phyloP scores from a whole-genome alignment of 2,329 filamentous ascomycete species.

The Tothia fuscella region DNA sequence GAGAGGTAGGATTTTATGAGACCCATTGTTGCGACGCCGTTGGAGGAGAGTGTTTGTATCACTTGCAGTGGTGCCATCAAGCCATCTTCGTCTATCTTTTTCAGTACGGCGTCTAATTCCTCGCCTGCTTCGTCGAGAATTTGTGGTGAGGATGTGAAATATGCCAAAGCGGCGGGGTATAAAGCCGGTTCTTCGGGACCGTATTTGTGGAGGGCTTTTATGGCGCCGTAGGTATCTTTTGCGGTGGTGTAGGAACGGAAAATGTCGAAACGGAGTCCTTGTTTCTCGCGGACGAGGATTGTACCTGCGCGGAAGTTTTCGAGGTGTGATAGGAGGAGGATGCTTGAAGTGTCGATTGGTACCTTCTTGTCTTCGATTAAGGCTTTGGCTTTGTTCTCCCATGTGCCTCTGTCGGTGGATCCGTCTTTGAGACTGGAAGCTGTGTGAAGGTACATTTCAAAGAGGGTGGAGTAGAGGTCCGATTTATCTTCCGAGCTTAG shows the following conservation, averaged over 20 bases:
- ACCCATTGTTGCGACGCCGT: constrained; percentile 86
- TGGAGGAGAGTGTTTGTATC: constrained; percentile 74
- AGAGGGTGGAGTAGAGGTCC: constrained; percentile 87
- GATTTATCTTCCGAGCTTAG: constrained; percentile 64
- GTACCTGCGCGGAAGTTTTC: constrained; percentile 85
- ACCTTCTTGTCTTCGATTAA: constrained; percentile 69
- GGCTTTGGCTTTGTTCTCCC: constrained; percentile 83
- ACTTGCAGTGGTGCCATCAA: constrained; percentile 95
- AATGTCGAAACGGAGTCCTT: constrained; percentile 84
- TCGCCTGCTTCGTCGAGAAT: constrained; percentile 77
- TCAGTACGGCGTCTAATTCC: constrained; percentile 68
- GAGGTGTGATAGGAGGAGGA: constrained; percentile 82
- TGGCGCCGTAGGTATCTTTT: constrained; percentile 80
- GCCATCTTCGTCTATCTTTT: constrained; percentile 78
- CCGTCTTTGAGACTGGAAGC: constrained; percentile 60
- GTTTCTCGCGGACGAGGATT: constrained; percentile 84
- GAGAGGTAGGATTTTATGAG: constrained; percentile 91
- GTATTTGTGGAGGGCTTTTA: constrained; percentile 83
- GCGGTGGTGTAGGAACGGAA: constrained; percentile 92
- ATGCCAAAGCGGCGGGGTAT: constrained; percentile 83
- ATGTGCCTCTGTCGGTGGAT: constrained; percentile 57
- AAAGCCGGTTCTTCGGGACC: constrained; percentile 82
- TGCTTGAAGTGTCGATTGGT: constrained; percentile 88
- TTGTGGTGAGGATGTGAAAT: constrained; percentile 75
- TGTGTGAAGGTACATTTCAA: constrained; percentile 96